Conservation (phyloP, 2,329 filamentous ascomycete species). For the Colletotrichum graminicola region DNA sequence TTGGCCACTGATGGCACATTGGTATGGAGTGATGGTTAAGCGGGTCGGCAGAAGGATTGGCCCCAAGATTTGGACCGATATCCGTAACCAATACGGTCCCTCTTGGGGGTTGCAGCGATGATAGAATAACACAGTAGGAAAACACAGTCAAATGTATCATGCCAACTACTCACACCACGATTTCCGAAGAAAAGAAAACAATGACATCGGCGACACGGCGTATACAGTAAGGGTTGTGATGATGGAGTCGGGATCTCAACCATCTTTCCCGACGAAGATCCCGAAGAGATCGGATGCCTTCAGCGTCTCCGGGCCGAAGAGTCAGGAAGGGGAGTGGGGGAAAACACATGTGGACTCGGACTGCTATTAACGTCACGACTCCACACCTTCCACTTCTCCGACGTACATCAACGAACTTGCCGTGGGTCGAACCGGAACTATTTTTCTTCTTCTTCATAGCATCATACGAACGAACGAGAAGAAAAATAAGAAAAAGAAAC, state of each 20-base stretch:
- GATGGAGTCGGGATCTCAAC: neutral
- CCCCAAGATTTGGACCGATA: neutral
- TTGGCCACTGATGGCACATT: neutral
- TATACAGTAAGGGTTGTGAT: neutral
- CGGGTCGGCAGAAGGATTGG: neutral
- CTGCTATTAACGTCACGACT: conserved; percentile 27
- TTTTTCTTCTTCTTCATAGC: neutral
- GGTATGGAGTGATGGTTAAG: neutral
- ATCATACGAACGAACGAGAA: neutral
- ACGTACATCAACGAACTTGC: neutral
- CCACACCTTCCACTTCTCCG: neutral
- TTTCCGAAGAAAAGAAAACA: neutral
- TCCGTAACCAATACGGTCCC: no score
- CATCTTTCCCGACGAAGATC: conserved; percentile 13
- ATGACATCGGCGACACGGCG: neutral
- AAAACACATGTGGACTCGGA: conserved; percentile 5
- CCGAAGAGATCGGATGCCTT: conserved; percentile 24
- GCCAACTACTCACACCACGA: neutral
- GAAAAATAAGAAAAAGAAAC: neutral
- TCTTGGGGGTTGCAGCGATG: no score
- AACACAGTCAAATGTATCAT: no score
- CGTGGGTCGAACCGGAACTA: neutral
- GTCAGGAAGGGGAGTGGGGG: neutral
- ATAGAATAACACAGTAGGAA: no score
- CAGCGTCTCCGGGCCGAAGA: conserved; percentile 33